Evolutionary conservation across 192 early-diverging fungal genomes (phyloP).

Genomic region (Jimgerdemannia lactiflua): DNA sequence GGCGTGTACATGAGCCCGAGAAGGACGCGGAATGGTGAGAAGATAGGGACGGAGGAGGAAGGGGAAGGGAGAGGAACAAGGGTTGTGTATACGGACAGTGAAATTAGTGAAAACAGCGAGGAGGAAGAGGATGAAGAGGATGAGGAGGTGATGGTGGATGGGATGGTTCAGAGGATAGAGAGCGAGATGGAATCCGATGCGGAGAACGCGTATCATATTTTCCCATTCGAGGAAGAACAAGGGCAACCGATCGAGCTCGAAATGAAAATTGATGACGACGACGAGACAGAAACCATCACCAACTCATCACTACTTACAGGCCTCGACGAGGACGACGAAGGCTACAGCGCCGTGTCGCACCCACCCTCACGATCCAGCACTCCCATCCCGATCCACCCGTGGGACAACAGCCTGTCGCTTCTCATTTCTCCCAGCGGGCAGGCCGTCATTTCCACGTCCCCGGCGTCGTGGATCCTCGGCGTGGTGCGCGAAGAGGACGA

Average conservation of each 20-base stretch:
- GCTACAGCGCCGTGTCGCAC: neutral
- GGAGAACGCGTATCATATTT: neutral
- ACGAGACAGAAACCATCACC: neutral
- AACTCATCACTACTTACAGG: neutral
- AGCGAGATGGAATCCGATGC: neutral
- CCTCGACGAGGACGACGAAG: neutral
- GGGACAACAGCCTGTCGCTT: neutral
- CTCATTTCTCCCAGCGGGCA: neutral
- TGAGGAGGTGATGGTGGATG: neutral
- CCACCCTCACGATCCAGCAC: neutral
- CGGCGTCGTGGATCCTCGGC: neutral
- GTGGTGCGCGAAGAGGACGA: neutral
- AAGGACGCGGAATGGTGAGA: neutral
- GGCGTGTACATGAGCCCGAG: neutral
- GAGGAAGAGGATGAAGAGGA: neutral
- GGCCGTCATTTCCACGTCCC: neutral
- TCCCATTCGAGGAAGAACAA: neutral
- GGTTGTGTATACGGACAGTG: neutral
- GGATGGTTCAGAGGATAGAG: neutral
- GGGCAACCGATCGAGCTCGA: neutral
- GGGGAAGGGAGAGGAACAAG: neutral
- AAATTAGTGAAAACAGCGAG: neutral
- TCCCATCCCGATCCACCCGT: neutral
- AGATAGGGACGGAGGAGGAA: neutral
- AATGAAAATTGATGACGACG: neutral